phyloP scores from a whole-genome alignment of 1,139 yeast species.

The Hyphopichia fennica region DNA sequence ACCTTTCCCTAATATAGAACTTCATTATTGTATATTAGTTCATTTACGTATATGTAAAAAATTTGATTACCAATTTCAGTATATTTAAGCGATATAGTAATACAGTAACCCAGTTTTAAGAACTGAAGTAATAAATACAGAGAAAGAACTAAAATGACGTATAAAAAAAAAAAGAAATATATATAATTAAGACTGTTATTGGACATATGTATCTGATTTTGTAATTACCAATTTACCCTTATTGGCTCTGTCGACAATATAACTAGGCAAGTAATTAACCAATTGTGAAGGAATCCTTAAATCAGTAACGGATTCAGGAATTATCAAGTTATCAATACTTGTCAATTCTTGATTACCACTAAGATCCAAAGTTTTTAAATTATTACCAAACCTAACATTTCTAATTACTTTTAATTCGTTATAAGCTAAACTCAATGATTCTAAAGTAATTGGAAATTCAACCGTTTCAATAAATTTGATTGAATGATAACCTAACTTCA shows the following conservation, averaged over 20 bases:
- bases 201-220: slow-evolving; percentile 24
- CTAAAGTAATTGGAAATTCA: slow-evolving; percentile 38
- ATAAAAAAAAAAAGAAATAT: too few relatives aligned
- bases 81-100: too few relatives aligned
- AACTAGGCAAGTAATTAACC: slow-evolving; percentile 37
- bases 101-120: too few relatives aligned
- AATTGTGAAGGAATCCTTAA: slow-evolving; percentile 38
- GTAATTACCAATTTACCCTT: slow-evolving; percentile 29
- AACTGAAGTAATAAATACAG: not conserved
- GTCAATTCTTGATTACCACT: slow-evolving; percentile 46
- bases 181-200: not conserved
- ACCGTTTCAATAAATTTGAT: slow-evolving; percentile 39
- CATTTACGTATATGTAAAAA: too few relatives aligned
- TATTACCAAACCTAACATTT: slow-evolving; percentile 37
- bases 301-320: slow-evolving; percentile 41
- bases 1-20: too few relatives aligned
- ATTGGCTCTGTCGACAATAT: slow-evolving; percentile 44
- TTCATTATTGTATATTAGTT: too few relatives aligned
- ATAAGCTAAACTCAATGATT: slow-evolving; percentile 35
- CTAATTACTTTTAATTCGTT: slow-evolving; percentile 42
- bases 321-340: slow-evolving; percentile 36
- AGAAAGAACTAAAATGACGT: too few relatives aligned
- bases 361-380: slow-evolving; percentile 35
- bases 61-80: too few relatives aligned
- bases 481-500: slow-evolving; percentile 43